phyloP scores from a whole-genome alignment of 768 basidiomycete genomes.

The Phlebiopsis flavidoalba region DNA sequence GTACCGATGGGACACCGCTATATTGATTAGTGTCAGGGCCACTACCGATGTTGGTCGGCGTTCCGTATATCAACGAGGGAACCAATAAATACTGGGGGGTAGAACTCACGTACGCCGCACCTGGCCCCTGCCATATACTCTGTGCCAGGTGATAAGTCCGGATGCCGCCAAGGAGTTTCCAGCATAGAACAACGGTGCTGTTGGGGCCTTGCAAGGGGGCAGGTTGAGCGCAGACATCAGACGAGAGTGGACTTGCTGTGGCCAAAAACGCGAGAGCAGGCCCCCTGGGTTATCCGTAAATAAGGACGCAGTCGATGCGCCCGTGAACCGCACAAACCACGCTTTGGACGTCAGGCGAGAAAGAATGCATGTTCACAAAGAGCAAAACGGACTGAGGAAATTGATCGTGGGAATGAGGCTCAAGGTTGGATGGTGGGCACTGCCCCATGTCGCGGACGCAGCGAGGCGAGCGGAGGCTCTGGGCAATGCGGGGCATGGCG shows the following conservation, averaged over 20 bases:
- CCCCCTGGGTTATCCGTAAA: neutral
- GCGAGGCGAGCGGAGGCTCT: neutral
- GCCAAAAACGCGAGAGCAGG: neutral
- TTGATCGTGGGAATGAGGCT: constrained; percentile 3
- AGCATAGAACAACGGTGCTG: too few relatives aligned
- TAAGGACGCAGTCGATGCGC: neutral
- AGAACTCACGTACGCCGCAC: too few relatives aligned
- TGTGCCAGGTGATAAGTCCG: too few relatives aligned
- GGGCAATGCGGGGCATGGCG: neutral
- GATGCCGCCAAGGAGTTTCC: neutral
- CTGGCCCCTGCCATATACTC: too few relatives aligned
- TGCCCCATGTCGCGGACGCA: neutral
- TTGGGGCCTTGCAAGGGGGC: too few relatives aligned
- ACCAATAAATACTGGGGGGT: neutral
- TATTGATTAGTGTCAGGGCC: neutral
- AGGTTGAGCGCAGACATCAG: neutral
- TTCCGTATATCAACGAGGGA: neutral
- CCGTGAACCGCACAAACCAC: constrained; percentile 9
- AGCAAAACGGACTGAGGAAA: neutral
- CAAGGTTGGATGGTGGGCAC: neutral
- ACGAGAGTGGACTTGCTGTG: neutral
- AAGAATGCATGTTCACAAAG: neutral
- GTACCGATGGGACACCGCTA: neutral
- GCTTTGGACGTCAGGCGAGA: neutral
- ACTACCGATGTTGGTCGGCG: neutral